Conservation (phyloP, 2,329 filamentous ascomycete species). For the Gaeumannomyces tritici region DNA sequence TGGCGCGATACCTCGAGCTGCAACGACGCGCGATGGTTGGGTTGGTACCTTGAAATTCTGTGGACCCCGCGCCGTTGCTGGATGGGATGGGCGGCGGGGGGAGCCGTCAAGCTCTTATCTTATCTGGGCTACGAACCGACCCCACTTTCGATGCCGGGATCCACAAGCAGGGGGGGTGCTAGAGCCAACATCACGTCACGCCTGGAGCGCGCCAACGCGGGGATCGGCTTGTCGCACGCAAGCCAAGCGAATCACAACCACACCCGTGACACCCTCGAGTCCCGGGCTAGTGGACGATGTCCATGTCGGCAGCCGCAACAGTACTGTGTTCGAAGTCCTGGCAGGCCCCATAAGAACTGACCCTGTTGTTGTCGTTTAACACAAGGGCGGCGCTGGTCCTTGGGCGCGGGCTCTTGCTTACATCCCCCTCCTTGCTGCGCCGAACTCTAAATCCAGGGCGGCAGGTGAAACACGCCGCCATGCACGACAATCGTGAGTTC, state of each 20-base stretch:
- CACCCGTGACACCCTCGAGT: neutral
- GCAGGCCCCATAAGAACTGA: neutral
- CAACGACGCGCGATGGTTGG: no score
- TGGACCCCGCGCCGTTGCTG: no score
- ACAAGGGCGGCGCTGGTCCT: neutral
- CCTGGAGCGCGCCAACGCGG: neutral
- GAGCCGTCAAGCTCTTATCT: no score
- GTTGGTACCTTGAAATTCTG: no score
- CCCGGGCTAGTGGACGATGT: neutral
- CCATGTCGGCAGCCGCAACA: neutral
- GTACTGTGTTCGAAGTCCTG: neutral
- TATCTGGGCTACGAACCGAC: no score
- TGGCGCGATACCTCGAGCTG: no score
- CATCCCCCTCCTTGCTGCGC: no score
- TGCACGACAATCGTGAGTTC: constrained; percentile 27
- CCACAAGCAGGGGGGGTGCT: no score
- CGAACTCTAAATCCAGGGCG: neutral
- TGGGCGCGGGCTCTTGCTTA: neutral
- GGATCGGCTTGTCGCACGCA: neutral
- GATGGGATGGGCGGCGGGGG: no score
- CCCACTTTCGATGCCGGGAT: no score
- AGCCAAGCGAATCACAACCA: neutral
- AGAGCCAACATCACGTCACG: neutral
- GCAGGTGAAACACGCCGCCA: constrained; percentile 11
- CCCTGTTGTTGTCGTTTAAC: neutral